Conservation (phyloP, 1,284 basidiomycete genomes). For the Mixia osmundae region DNA sequence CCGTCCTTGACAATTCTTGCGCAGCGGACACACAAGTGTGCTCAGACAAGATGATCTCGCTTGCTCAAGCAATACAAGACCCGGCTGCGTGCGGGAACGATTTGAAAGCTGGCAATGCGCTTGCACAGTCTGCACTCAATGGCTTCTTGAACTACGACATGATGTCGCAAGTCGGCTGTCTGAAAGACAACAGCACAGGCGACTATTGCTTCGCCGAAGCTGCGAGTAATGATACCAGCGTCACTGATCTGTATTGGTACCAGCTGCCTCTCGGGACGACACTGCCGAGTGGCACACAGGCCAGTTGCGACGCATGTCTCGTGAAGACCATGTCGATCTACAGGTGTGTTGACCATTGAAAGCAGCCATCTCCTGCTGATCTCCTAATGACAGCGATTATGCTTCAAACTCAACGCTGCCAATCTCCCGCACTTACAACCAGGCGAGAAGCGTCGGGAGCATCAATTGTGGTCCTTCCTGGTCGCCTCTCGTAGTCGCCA, state of each 20-base stretch:
- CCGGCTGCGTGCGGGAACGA: constrained; percentile 11
- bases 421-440: constrained; percentile 14
- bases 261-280: constrained; percentile 14
- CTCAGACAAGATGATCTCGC: constrained; percentile 9
- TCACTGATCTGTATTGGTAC: constrained; percentile 13
- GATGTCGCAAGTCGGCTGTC: constrained; percentile 12
- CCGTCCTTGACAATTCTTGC: constrained; percentile 14
- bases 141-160: constrained; percentile 14
- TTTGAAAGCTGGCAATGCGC: constrained; percentile 11
- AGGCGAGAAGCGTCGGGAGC: constrained; percentile 8
- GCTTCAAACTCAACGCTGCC: constrained; percentile 13
- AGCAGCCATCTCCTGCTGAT: background rate
- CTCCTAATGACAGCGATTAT: constrained; percentile 9
- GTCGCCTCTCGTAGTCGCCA: constrained; percentile 11
- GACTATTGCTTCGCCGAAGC: constrained; percentile 16
- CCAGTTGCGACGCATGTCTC: constrained; percentile 11
- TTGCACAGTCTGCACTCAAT: constrained; percentile 13
- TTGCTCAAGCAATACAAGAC: constrained; percentile 8
- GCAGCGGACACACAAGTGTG: constrained; percentile 8
- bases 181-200: constrained; percentile 6
- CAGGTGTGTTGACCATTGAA: constrained; percentile 9
- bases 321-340: constrained; percentile 10
- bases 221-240: constrained; percentile 2
- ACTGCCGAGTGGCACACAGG: constrained; percentile 6
- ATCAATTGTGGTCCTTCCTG: constrained; percentile 13